Evolutionary conservation across 108 stramenopile genomes (phyloP).

Genomic region (Pseudonitzschia delicatissima): DNA sequence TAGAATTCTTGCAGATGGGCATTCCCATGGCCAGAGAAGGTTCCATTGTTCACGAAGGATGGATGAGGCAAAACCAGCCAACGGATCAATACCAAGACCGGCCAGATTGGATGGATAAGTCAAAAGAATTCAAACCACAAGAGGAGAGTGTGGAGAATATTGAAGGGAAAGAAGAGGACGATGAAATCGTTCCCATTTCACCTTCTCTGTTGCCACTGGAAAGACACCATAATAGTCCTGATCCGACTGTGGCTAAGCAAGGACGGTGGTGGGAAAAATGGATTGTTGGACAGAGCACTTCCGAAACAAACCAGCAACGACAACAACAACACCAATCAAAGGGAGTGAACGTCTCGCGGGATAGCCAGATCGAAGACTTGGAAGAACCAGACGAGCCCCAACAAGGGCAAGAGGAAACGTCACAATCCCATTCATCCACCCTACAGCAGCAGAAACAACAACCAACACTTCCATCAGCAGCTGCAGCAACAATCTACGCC

Average conservation of each 20-base stretch:
- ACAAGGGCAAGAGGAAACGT: background rate
- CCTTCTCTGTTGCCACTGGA: background rate
- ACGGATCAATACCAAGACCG: background rate
- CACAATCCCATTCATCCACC: too few relatives aligned
- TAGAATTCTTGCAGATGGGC: constrained; percentile 72
- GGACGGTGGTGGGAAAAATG: constrained; percentile 82
- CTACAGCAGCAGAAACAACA: constrained; percentile 13
- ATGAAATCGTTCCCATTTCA: background rate
- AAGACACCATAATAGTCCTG: background rate
- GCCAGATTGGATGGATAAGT: background rate
- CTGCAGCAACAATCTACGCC: constrained; percentile 31
- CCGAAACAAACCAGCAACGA: constrained; percentile 6
- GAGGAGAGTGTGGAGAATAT: background rate
- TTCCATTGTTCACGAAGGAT: constrained; percentile 62
- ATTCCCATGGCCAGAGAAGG: constrained; percentile 68
- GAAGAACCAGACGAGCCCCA: constrained; percentile 56
- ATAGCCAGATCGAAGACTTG: constrained; percentile 47
- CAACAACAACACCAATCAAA: constrained; percentile 22
- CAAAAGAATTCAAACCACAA: background rate
- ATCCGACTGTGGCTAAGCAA: constrained; percentile 11
- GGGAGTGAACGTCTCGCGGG: constrained; percentile 19
- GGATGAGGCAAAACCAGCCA: constrained; percentile 32
- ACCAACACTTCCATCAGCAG: background rate
- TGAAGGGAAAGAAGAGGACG: background rate
- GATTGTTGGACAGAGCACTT: constrained; percentile 21